phyloP scores from a whole-genome alignment of 2,329 filamentous ascomycete species.

The Paramyrothecium sp. region DNA sequence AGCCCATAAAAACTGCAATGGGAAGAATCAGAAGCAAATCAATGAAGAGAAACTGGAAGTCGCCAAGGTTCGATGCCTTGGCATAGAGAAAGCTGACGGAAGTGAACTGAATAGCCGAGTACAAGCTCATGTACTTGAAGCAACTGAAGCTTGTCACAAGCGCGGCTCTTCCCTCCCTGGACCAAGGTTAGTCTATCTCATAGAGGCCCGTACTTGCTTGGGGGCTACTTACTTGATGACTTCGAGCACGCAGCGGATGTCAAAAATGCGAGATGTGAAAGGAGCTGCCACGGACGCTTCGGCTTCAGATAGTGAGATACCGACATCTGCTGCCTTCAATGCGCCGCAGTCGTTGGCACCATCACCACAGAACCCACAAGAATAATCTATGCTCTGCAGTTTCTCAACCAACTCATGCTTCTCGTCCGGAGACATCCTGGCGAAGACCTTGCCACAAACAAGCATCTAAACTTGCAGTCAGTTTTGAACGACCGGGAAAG shows the following conservation, averaged over 20 bases:
- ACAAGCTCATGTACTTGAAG: conserved; percentile 99
- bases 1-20: conserved; percentile 98
- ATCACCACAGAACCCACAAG: conserved; percentile 93
- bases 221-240: conserved; percentile 67
- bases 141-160: conserved; percentile 98
- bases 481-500: not conserved
- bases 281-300: conserved; percentile 98
- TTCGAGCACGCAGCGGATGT: conserved; percentile 92
- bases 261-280: conserved; percentile 92
- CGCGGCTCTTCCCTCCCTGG: conserved; percentile 84
- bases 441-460: conserved; percentile 87
- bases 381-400: conserved; percentile 93
- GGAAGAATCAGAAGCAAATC: conserved; percentile 90
- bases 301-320: conserved; percentile 94
- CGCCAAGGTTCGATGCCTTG: conserved; percentile 88
- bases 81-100: conserved; percentile 96
- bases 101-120: conserved; percentile 99
- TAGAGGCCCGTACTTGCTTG: no score
- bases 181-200: conserved; percentile 15
- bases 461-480: conserved; percentile 64
- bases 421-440: conserved; percentile 97
- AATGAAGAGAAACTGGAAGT: conserved; percentile 98
- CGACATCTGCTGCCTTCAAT: conserved; percentile 94
- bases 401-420: conserved; percentile 98
- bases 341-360: conserved; percentile 97